Evolutionary conservation across 2,329 filamentous ascomycete species (phyloP).

Genomic region (Penicillium sp.): DNA sequence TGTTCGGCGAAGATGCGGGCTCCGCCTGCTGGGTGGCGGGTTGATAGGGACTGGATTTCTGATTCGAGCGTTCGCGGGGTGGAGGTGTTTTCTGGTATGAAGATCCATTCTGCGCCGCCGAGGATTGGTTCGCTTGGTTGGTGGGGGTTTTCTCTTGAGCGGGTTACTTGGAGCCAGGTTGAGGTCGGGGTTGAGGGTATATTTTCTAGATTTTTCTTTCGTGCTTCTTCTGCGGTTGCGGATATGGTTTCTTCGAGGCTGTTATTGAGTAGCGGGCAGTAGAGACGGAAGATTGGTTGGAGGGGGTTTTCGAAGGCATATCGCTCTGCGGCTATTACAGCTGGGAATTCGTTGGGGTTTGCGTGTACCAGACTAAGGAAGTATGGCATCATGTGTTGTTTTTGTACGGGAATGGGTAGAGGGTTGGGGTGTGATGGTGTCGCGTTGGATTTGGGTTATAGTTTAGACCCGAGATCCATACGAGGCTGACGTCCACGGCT

Average conservation of each 20-base stretch:
- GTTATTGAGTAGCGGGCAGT: slow-evolving; percentile 1
- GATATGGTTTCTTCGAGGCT: neutral
- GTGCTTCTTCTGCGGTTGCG: neutral
- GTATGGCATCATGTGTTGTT: neutral
- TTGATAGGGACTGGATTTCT: neutral
- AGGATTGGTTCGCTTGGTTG: neutral
- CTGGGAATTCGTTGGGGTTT: neutral
- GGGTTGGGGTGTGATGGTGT: neutral
- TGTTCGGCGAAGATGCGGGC: neutral
- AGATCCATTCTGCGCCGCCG: neutral
- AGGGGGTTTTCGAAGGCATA: slow-evolving; percentile 4
- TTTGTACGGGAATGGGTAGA: neutral
- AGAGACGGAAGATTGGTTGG: slow-evolving; percentile 2
- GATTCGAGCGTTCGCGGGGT: neutral
- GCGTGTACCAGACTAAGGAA: neutral
- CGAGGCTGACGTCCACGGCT: neutral
- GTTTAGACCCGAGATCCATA: neutral
- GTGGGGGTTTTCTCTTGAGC: neutral
- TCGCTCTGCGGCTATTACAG: slow-evolving; percentile 1
- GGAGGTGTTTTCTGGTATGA: neutral
- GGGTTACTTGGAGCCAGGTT: neutral
- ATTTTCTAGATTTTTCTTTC: neutral
- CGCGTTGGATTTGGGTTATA: neutral
- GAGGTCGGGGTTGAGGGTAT: neutral
- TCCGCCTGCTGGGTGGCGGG: neutral